Conservation (phyloP, 129 eudicot genomes). For the Helianthus tuberosus region DNA sequence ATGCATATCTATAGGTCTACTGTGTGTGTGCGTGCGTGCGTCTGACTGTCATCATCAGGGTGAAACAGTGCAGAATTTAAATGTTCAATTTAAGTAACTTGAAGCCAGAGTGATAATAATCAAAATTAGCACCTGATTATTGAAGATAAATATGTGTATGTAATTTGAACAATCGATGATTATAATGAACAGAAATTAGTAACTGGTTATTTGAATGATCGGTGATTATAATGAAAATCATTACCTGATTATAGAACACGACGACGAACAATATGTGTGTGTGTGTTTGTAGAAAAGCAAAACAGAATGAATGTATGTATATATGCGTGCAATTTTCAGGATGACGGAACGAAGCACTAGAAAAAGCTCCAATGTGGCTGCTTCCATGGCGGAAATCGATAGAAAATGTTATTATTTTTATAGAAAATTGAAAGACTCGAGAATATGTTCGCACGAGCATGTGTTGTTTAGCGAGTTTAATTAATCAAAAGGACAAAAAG, state of each 20-base stretch:
- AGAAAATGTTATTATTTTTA: constrained; percentile 8
- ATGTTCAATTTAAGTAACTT: too few relatives aligned
- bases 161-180: neutral
- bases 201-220: neutral
- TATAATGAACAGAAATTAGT: neutral
- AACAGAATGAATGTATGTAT: constrained; percentile 35
- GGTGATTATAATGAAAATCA: neutral
- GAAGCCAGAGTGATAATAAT: too few relatives aligned
- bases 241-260: constrained; percentile 20
- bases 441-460: constrained; percentile 47
- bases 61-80: neutral
- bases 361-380: constrained; percentile 45
- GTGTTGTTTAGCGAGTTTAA: constrained; percentile 48
- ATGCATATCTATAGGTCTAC: constrained; percentile 21
- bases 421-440: constrained; percentile 27
- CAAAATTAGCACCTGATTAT: constrained; percentile 23
- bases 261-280: constrained; percentile 2
- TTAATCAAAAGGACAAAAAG: constrained; percentile 52
- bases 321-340: constrained; percentile 19
- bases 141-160: neutral
- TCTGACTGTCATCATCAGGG: neutral
- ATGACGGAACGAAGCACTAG: constrained; percentile 41
- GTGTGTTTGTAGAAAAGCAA: constrained; percentile 26
- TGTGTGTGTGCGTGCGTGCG: constrained; percentile 9
- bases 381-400: constrained; percentile 43